Evolutionary conservation across 495 filamentous ascomycete species (phyloP).

Genomic region (Aspergillus biplanus): DNA sequence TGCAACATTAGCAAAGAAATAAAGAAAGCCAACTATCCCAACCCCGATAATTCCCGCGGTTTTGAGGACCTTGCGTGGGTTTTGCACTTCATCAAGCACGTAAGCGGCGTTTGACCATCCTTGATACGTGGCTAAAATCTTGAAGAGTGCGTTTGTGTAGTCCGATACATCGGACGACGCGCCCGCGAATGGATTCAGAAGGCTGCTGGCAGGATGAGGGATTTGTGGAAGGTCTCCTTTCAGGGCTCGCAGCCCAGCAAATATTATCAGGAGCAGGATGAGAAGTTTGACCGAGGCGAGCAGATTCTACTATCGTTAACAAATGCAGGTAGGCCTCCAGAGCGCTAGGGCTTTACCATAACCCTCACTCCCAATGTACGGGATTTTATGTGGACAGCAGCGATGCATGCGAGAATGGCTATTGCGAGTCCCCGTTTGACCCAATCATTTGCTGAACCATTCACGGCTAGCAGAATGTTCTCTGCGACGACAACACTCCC

Average conservation of each 20-base stretch:
- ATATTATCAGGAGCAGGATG: constrained; percentile 43
- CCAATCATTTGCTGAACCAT: constrained; percentile 34
- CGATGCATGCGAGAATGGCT: constrained; percentile 34
- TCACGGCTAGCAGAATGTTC: constrained; percentile 43
- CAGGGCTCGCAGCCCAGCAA: constrained; percentile 43
- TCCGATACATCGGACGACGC: constrained; percentile 36
- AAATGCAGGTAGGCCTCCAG: background rate
- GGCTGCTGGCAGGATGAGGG: constrained; percentile 37
- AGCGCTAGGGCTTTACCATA: constrained; percentile 20
- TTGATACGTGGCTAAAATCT: constrained; percentile 69
- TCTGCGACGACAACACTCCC: constrained; percentile 40
- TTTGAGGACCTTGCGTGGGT: constrained; percentile 67
- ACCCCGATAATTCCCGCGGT: constrained; percentile 63
- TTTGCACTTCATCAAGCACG: constrained; percentile 71
- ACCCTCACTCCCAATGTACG: constrained; percentile 31
- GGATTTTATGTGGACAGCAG: constrained; percentile 29
- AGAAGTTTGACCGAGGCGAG: constrained; percentile 43
- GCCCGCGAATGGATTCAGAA: constrained; percentile 35
- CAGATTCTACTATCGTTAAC: constrained; percentile 26
- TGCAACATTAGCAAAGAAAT: constrained; percentile 67
- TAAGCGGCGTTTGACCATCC: constrained; percentile 70
- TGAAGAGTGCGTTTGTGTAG: constrained; percentile 64
- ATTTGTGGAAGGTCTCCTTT: constrained; percentile 33
- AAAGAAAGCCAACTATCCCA: constrained; percentile 59
- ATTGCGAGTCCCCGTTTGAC: constrained; percentile 37